Evolutionary conservation across 1,139 yeast species (phyloP).

Genomic region (Meyerozyma athensensis): DNA sequence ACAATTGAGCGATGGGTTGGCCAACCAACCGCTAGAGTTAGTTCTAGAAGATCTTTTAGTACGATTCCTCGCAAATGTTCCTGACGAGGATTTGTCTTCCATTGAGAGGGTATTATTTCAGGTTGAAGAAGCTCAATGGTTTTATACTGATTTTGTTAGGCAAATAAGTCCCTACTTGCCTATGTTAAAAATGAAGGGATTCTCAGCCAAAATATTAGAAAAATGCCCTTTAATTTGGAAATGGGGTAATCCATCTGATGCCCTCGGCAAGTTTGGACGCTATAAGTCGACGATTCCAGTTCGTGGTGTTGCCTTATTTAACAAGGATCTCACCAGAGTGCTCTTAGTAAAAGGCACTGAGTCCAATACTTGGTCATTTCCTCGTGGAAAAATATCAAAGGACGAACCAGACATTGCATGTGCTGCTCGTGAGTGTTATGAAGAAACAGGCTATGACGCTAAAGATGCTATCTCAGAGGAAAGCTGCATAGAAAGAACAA

Average conservation of each 20-base stretch:
- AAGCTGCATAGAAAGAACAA: conserved; percentile 76
- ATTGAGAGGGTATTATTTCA: conserved; percentile 88
- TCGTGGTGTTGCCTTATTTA: conserved; percentile 89
- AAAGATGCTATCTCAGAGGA: conserved; percentile 60
- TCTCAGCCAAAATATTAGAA: conserved; percentile 66
- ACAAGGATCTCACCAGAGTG: conserved; percentile 63
- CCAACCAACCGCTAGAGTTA: conserved; percentile 60
- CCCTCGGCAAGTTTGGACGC: conserved; percentile 68
- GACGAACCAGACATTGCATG: conserved; percentile 88
- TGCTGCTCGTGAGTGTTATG: conserved; percentile 90
- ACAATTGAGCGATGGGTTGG: conserved; percentile 51
- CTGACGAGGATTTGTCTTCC: conserved; percentile 82
- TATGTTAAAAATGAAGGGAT: conserved; percentile 70
- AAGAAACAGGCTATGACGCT: conserved; percentile 93
- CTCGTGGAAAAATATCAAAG: conserved; percentile 93
- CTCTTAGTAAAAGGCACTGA: conserved; percentile 84
- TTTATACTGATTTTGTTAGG: conserved; percentile 81
- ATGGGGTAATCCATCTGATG: conserved; percentile 78
- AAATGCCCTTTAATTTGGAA: conserved; percentile 84
- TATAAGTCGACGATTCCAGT: conserved; percentile 93
- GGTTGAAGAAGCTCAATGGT: conserved; percentile 99
- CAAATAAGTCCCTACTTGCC: conserved; percentile 76
- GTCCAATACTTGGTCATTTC: conserved; percentile 88
- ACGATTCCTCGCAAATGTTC: conserved; percentile 86
- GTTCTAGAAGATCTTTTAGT: conserved; percentile 85